Evolutionary conservation across 2,329 filamentous ascomycete genomes (phyloP), one percentile per base, ranked within the genome.

Genomic region (Arthrobotrys entomopaga): DNA sequence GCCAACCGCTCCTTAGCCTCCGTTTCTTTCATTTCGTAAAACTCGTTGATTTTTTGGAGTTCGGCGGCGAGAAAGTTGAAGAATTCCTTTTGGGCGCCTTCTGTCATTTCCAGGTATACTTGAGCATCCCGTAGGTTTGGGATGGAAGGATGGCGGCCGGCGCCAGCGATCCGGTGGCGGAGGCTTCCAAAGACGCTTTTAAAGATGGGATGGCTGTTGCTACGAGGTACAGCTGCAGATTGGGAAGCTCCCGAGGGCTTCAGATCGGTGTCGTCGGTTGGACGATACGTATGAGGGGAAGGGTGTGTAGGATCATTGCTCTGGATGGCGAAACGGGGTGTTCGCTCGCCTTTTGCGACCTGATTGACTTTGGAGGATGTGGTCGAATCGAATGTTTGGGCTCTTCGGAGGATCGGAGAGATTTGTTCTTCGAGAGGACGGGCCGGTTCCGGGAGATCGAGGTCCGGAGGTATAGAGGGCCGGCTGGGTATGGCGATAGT

Each of bases 11-110:
- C 83, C 0, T 88, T 90, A 0, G 94, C 92, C 80, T 97, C 92
- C 26, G 91, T 86, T 80, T 99, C 95, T 80, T 97, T 97, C 77
- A 87, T 83, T 78, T 87, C 89, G 83, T 98, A 98, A 79, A 99
- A 99, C 0, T 84, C 82, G 80, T 99, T 93, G 10, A 99, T 92
- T 82, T 98, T 99, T n/a, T 89, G 85, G 13, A 99, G 84, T 82
- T 99, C 91, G 8, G 83, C 84, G 78, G 97, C 92, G 61, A 99
- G 84, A 79, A 95, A 99, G 0, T 84, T 82, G 81, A 93, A 94
- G 80, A 99, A 98, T 13, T 97, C 91, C n/a, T 86, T 86, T 81
- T 96, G 89, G 16, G 88, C 86, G 66, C 89, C 84, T 50, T 91
- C 90, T 2, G 96, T 85, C 1, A 85, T 84, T 66, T 87, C 86